Evolutionary conservation across 169 alveolate species (phyloP).

Genomic region (Plasmodium sp.): DNA sequence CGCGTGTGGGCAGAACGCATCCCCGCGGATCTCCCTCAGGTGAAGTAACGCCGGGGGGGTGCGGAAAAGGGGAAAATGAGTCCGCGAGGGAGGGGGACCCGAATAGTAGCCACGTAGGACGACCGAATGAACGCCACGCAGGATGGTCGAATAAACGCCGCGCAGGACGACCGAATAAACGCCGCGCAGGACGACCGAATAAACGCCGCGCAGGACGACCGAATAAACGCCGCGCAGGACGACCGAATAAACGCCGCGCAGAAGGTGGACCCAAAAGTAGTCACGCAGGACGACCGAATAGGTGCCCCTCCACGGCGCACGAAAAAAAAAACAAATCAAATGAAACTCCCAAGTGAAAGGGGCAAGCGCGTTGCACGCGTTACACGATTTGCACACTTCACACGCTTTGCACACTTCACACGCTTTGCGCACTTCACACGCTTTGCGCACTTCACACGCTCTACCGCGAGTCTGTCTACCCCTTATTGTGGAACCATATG

Average conservation of each 20-base stretch:
- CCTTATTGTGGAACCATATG: constrained; percentile 69
- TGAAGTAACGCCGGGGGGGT: not conserved
- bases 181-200: not conserved
- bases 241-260: too few species aligned
- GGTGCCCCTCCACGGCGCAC: not conserved
- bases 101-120: too few species aligned
- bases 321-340: not conserved
- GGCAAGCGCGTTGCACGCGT: not conserved
- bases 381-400: not conserved
- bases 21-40: not conserved
- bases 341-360: not conserved
- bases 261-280: not conserved
- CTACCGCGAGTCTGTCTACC: not conserved
- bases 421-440: not conserved
- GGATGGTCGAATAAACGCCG: too few species aligned
- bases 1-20: not conserved
- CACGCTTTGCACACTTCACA: not conserved
- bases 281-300: not conserved
- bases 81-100: too few species aligned
- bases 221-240: too few species aligned
- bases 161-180: too few species aligned
- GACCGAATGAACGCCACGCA: too few species aligned
- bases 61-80: not conserved
- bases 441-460: not conserved
- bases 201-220: too few species aligned